Evolutionary conservation across 2,329 filamentous ascomycete species (phyloP), one percentile per base, ranked within the genome.

Genomic region (Colletotrichum neosansevieriae): DNA sequence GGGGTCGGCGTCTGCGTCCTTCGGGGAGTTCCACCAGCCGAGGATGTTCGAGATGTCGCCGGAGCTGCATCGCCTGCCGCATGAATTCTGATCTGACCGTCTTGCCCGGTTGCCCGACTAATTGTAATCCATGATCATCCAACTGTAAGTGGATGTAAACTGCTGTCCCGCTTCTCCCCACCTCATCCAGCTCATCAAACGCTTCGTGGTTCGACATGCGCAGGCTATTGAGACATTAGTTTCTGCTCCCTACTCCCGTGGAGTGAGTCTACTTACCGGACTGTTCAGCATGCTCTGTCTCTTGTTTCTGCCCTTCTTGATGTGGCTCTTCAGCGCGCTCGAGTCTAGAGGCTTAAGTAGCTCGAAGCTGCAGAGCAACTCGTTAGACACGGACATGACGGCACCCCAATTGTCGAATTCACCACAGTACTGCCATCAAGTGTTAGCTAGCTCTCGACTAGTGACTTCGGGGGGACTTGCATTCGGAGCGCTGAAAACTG

Each of bases 401-500:
- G 96, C 96, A 19, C 96, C 96, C 94, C 96, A 98, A 72, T 99
- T 99, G 78, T 99, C 96, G 73, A 99, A 99, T 79, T 99, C 96
- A 73, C 96, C 96, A 75, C 96, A 99, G 77, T 99, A 98, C 93
- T 97, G n/a, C 45, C 6, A 45, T 12, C 21, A 11, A 29, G 38
- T 29, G 74, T 79, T 74, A 81, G 77, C 64, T 70, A 21, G 11
- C 7, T 61, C 15, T 32, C 49, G 32, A n/a, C 11, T 40, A 17
- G 6, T 13, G 58, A 36, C 10, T n/a, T 4, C 19, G 24, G 56
- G 11, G 11, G n/a, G 40, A 87, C 93, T 87, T 84, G 97, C 94
- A 76, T 99, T 99, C 29, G 96, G 96, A 57, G 96, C 96, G 71
- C 94, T 98, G 79, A 99, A 99, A 1, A 99, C 95, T 2, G 96